Evolutionary conservation across 495 filamentous ascomycete species (phyloP), one percentile per base, ranked within the genome.

Genomic region (Umbilicaria muhlenbergii): DNA sequence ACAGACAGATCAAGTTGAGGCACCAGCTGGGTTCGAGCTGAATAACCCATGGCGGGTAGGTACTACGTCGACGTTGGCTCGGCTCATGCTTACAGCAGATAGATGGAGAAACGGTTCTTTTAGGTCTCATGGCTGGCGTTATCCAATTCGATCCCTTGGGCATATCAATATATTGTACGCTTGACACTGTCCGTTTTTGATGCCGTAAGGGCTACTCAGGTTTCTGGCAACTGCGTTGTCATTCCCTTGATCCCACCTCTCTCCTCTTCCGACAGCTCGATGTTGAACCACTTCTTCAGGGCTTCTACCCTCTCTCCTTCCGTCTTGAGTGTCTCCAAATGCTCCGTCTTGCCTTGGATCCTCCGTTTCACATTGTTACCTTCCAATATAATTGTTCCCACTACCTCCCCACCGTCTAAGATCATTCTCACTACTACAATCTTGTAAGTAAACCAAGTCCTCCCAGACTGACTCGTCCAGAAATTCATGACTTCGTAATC

Each of bases 1-100:
- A 34, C 91, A 99, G 62, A 81, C 78, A 51, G 82, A 89, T 63
- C 80, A 78, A 39, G 67, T 75, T 39, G 59, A 68, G 45, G 91
- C 91, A 32, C 92, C 91, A 13, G 65, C 71, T 34, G 89, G 87
- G 32, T 99, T 92, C 67, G 89, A 94, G 56, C 52, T 94, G 54
- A 95, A 80, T 73, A 94, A 94, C 62, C 82, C 86, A 24, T 99
- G 92, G 92, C 88, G 75, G 74, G 81, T 85, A 71, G 39, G 67
- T 32, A 2, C 38, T 11, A 3, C 2, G 15, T 19, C 16, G 1
- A 14, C 17, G 17, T 24, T 28, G 12, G 21, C 11, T 17, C 17
- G 37, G 18, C 33, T 13, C 15, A 13, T 19, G 19, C 19, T 42
- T n/a, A 47, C 45, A 3, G 15, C 18, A 17, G 15, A 33, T 24